Evolutionary conservation across 1,284 basidiomycete species (phyloP).

Genomic region (Chondrostereum purpureum): DNA sequence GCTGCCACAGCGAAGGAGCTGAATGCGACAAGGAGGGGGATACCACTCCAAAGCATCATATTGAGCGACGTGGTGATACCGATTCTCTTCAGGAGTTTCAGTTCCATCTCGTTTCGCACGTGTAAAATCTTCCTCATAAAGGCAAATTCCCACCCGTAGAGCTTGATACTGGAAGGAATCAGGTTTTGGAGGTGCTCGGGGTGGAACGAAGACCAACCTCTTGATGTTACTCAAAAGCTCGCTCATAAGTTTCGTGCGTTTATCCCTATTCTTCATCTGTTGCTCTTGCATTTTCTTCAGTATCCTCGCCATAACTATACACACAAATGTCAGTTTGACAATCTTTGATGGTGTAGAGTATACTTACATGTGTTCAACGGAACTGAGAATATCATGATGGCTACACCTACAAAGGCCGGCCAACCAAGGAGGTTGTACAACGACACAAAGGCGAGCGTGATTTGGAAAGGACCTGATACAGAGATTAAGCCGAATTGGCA

Average conservation of each 20-base stretch:
- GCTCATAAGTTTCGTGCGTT: constrained; percentile 71
- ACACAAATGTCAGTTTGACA: neutral
- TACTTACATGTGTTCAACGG: constrained; percentile 67
- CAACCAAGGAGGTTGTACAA: constrained; percentile 87
- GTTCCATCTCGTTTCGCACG: constrained; percentile 82
- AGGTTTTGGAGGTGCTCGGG: neutral
- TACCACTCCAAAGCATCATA: constrained; percentile 58
- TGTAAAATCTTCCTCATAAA: constrained; percentile 71
- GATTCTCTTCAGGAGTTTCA: constrained; percentile 77
- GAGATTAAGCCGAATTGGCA: constrained; percentile 74
- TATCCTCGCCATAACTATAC: constrained; percentile 56
- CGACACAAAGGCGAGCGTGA: constrained; percentile 75
- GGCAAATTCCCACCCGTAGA: constrained; percentile 86
- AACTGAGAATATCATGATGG: constrained; percentile 79
- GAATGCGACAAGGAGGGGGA: constrained; percentile 80
- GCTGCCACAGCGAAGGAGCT: constrained; percentile 84
- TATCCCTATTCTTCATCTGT: constrained; percentile 90
- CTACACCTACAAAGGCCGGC: constrained; percentile 89
- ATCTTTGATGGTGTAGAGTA: neutral
- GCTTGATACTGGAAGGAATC: constrained; percentile 53
- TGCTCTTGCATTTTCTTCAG: constrained; percentile 78
- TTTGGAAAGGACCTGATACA: constrained; percentile 63
- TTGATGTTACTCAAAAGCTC: constrained; percentile 88
- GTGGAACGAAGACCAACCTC: constrained; percentile 36
- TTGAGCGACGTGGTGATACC: constrained; percentile 64